A percentile compares a stretch with the other conserved stretches of the same genome.
Conservation (phyloP, 192 early-diverging fungal species). For the Linnemannia elongata region DNA sequence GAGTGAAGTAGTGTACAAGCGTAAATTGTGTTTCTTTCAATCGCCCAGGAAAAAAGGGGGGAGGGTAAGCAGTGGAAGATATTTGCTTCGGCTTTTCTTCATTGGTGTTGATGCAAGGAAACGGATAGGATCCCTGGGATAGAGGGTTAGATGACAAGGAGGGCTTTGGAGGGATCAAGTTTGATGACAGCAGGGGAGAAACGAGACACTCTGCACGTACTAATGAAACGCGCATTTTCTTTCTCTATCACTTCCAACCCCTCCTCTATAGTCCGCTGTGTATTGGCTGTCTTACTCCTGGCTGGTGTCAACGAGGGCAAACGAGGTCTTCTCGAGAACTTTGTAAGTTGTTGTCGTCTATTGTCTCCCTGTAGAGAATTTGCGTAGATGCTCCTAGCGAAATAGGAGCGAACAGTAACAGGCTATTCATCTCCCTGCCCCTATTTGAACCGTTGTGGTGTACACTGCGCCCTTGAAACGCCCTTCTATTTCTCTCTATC, state of each 20-base stretch:
- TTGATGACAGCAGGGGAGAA: neutral
- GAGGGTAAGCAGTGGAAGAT: neutral
- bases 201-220: neutral
- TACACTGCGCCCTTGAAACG: neutral
- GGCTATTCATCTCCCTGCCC: neutral
- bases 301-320: conserved; percentile 50
- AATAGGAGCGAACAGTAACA: neutral
- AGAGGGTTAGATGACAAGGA: neutral
- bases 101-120: neutral
- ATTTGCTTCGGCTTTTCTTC: neutral
- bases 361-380: neutral
- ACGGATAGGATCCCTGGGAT: neutral
- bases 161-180: neutral
- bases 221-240: conserved; percentile 5
- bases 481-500: neutral
- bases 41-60: neutral
- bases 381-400: neutral
- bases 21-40: too few relatives aligned
- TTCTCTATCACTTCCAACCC: neutral
- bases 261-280: conserved; percentile 38
- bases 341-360: conserved; percentile 29
- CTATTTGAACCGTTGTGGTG: neutral
- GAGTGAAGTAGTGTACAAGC: too few relatives aligned
- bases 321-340: conserved; percentile 43
- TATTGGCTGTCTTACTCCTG: conserved; percentile 40